Evolutionary conservation across 164 flowering plant genomes (phyloP), one percentile per base, ranked within the genome.

Genomic region (Umbilicus rupestris): DNA sequence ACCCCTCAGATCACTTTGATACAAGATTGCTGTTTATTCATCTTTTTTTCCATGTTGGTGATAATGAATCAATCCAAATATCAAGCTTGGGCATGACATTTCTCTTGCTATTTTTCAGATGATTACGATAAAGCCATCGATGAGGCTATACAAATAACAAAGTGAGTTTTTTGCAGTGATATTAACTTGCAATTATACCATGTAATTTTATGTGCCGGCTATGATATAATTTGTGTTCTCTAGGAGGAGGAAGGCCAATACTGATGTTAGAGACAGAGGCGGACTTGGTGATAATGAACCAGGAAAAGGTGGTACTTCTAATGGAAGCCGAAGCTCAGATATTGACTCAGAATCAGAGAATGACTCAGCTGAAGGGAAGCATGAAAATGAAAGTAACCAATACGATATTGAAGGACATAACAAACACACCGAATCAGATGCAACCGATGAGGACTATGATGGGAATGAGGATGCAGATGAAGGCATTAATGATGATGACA

Each of bases 51-150:
- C n/a, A 30, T 50, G 5, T 39, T 47, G 30, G 24, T 1, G 24
- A 39, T 58, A 26, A 16, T 52, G 3, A 39, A n/a, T 29, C 24
- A 24, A 24, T 35, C 49, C 0, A 9, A 28, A 22, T 14, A 8
- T 30, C 10, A 15, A 35, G 26, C 16, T 46, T 28, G 8, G 8
- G 37, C 31, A 26, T 55, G 33, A 55, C 33, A 31, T 2, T 59
- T 69, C 64, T 33, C 4, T 9, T 14, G 46, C 22, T 71, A 12
- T 19, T 63, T 37, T 70, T 70, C 84, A 83, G 87, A 76, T 67
- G 87, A 79, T 12, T 83, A 78, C 66, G 87, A 81, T 55, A 74
- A 68, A 31, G 71, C 77, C 10, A 83, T 83, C 42, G 67, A 71
- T 45, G 83, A 83, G 41, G 87, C 87, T 63, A 52, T 83, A 66